Evolutionary conservation across 208 protist genomes (phyloP).

Genomic region (Trypanosoma mega): DNA sequence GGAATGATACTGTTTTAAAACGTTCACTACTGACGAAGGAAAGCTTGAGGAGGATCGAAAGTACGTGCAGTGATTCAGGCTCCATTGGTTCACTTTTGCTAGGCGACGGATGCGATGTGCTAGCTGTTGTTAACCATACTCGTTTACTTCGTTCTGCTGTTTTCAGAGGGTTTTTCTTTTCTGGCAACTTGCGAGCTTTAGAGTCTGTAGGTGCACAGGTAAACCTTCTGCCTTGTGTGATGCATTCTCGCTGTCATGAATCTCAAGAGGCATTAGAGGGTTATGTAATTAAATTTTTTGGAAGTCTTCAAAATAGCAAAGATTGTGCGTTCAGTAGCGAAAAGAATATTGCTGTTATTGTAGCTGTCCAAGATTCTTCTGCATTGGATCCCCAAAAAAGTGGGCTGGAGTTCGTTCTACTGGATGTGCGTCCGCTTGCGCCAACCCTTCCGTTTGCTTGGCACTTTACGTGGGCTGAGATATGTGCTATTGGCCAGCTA

Average conservation of each 20-base stretch:
- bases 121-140: conserved; percentile 27
- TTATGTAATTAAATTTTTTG: conserved; percentile 14
- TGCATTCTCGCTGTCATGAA: not conserved
- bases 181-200: conserved; percentile 28
- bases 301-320: not conserved
- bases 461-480: conserved; percentile 46
- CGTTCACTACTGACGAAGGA: conserved; percentile 10
- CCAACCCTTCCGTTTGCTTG: conserved; percentile 38
- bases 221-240: conserved; percentile 33
- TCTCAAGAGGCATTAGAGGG: conserved; percentile 11
- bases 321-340: not conserved
- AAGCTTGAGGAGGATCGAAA: not conserved
- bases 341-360: conserved; percentile 27
- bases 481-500: conserved; percentile 43
- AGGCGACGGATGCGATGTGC: conserved; percentile 30
- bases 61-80: not conserved
- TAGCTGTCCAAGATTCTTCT: conserved; percentile 18
- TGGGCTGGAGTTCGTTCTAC: conserved; percentile 24
- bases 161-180: conserved; percentile 47
- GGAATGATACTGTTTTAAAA: conserved; percentile 19
- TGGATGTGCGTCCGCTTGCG: conserved; percentile 33
- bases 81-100: not conserved
- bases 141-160: conserved; percentile 26
- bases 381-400: not conserved
- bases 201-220: conserved; percentile 42